Evolutionary conservation across 1,284 basidiomycete species (phyloP).

Genomic region (Papiliotrema fonsecae): DNA sequence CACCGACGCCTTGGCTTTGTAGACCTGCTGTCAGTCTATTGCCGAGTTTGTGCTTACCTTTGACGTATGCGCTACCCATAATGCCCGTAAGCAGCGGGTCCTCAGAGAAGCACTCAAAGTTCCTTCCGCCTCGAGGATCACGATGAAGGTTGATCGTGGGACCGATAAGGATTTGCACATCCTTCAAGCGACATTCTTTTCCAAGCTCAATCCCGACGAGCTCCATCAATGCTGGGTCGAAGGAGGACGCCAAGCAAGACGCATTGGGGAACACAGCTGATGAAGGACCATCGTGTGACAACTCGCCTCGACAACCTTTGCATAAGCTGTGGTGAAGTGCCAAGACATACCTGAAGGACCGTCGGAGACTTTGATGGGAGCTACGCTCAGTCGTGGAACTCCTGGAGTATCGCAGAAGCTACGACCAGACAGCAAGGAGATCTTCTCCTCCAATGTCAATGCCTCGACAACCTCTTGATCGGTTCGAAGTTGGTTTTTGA

Average conservation of each 20-base stretch:
- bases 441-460: background rate
- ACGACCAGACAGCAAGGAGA: background rate
- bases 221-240: slow-evolving; percentile 58
- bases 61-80: slow-evolving; percentile 64
- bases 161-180: slow-evolving; percentile 49
- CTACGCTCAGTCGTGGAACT: background rate
- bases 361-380: slow-evolving; percentile 1
- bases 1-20: slow-evolving; percentile 63
- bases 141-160: slow-evolving; percentile 76
- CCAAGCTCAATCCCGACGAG: slow-evolving; percentile 62
- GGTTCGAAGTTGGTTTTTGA: no score
- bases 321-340: background rate
- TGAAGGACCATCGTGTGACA: background rate
- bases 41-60: slow-evolving; percentile 47
- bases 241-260: slow-evolving; percentile 41
- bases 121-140: slow-evolving; percentile 61
- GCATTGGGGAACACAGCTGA: slow-evolving; percentile 67
- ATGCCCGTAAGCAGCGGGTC: slow-evolving; percentile 66
- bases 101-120: slow-evolving; percentile 61
- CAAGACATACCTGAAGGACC: background rate
- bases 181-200: slow-evolving; percentile 57
- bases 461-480: background rate
- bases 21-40: slow-evolving; percentile 43
- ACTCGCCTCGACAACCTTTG: slow-evolving; percentile 1
- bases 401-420: slow-evolving; percentile 2